Base-by-base conservation (phyloP, 2,329 filamentous ascomycete genomes). In the Ophiostoma triangulosporum region DNA sequence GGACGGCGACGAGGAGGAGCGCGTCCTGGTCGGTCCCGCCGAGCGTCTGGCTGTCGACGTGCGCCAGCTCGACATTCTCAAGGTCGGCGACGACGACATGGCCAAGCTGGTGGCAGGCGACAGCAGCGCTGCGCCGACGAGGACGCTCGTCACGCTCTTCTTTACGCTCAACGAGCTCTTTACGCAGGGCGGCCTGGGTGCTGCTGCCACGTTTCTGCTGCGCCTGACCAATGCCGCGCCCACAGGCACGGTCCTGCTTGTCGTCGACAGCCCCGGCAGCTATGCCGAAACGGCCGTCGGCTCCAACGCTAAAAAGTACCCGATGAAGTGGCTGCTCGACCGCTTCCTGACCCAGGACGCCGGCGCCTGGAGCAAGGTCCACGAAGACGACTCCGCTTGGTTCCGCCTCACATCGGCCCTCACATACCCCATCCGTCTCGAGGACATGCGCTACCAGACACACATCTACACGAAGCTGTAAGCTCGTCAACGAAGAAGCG, bases 161-260 rank as follows among this genome's bases (percentile, higher is more conserved):
- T 98, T 97, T 73, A 96, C 91, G 0, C 77, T 97, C 48, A 97
- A 97, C 66, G 93, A 98, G 69, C 80, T 98, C 0, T 97, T 96
- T 71, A 84, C 86, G 0, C 73, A 79, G 0, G 88, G 83, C 1
- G 79, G 89, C 24, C 72, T 81, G 48, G 73, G 81, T 2, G 80
- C 81, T 60, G 88, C 91, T 0, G 95, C 91, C 0, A 72, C 73
- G 3, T 83, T 97, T 59, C 73, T 98, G 0, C 74, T 88, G 4
- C 72, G 72, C 1, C 69, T 96, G 17, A 87, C 85, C 0, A 70
- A 77, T 1, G 60, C 69, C 1, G 64, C 86, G 2, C 68, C 73
- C 0, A 56, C 71, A 0, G 83, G 80, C 0, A 79, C 87, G 2
- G 66, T 91, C 36, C 70, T 97, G 1, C 76, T 97, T 0, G 86